These are phyloP conservation scores for Aspergillus mulundensis DNA, from an alignment of 495 filamentous ascomycete genomes.

Conservation along the genomic window DNA sequence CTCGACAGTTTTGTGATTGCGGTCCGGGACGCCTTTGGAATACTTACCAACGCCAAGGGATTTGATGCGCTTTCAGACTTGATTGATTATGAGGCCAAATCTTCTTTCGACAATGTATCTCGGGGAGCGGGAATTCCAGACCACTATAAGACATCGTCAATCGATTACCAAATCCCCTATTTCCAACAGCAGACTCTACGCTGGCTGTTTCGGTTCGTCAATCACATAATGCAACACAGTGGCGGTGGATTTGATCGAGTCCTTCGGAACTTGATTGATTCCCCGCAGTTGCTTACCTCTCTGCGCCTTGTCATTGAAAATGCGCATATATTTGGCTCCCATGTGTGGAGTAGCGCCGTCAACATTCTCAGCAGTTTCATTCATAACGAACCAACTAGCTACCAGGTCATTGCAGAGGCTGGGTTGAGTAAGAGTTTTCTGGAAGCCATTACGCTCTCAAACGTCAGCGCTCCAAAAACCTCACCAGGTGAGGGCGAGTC, in stretches of 20 bases:
- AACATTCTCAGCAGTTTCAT: slow-evolving; percentile 93
- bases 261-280: slow-evolving; percentile 90
- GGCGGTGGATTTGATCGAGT: slow-evolving; percentile 84
- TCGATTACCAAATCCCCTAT: slow-evolving; percentile 90
- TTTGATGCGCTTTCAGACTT: slow-evolving; percentile 84
- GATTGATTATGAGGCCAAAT: slow-evolving; percentile 72
- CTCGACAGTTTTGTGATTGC: slow-evolving; percentile 82
- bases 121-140: slow-evolving; percentile 68
- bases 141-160: slow-evolving; percentile 72
- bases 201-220: slow-evolving; percentile 92
- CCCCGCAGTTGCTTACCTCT: slow-evolving; percentile 71
- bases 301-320: slow-evolving; percentile 81
- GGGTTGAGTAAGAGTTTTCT: slow-evolving; percentile 82
- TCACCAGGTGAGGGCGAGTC: slow-evolving; percentile 26
- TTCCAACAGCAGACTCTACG: slow-evolving; percentile 89
- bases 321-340: slow-evolving; percentile 72
- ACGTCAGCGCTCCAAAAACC: slow-evolving; percentile 32
- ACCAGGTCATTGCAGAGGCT: slow-evolving; percentile 89
- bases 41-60: slow-evolving; percentile 71
- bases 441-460: slow-evolving; percentile 64
- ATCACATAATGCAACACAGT: slow-evolving; percentile 86
- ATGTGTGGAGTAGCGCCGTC: slow-evolving; percentile 90
- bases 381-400: slow-evolving; percentile 98
- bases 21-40: slow-evolving; percentile 73
- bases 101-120: slow-evolving; percentile 59